Percentiles rank a stretch among this genome's conserved stretches.
Conservation (phyloP, 768 basidiomycete genomes). For the Ramaria rubella region DNA sequence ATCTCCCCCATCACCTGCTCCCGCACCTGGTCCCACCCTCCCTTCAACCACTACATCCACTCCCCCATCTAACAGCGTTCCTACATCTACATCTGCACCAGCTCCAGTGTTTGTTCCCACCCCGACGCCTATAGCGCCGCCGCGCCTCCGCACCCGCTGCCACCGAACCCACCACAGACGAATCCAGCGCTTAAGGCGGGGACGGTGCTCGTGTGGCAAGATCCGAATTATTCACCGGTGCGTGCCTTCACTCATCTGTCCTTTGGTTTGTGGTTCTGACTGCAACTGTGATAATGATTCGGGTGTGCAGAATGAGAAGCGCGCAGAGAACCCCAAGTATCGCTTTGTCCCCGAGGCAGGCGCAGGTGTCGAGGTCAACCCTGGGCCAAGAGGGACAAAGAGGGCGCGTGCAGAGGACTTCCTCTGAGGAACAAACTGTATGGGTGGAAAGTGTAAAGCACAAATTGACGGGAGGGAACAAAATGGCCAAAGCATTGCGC, state of each 20-base stretch:
- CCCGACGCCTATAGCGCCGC: constrained; percentile 13
- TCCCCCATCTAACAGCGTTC: constrained; percentile 15
- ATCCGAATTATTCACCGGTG: constrained; percentile 77
- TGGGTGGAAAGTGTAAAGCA: too few relatives aligned
- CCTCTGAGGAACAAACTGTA: too few relatives aligned
- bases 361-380: constrained; percentile 34
- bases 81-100: background rate
- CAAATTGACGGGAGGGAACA: too few relatives aligned
- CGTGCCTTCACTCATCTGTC: too few relatives aligned
- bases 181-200: constrained; percentile 72
- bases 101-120: too few relatives aligned
- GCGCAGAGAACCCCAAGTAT: constrained; percentile 60
- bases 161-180: constrained; percentile 60
- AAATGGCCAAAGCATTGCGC: too few relatives aligned
- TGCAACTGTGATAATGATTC: background rate
- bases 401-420: constrained; percentile 84
- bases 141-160: constrained; percentile 25
- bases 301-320: constrained; percentile 61
- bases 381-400: constrained; percentile 73
- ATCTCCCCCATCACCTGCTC: constrained; percentile 21
- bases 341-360: constrained; percentile 42
- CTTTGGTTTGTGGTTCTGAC: too few relatives aligned
- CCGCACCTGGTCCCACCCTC: constrained; percentile 9
- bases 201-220: constrained; percentile 64
- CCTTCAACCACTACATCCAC: constrained; percentile 21